A percentile compares a stretch with the other conserved stretches of the same genome.
Conservation (phyloP, 768 basidiomycete genomes). For the Mycena olivaceomarginata region DNA sequence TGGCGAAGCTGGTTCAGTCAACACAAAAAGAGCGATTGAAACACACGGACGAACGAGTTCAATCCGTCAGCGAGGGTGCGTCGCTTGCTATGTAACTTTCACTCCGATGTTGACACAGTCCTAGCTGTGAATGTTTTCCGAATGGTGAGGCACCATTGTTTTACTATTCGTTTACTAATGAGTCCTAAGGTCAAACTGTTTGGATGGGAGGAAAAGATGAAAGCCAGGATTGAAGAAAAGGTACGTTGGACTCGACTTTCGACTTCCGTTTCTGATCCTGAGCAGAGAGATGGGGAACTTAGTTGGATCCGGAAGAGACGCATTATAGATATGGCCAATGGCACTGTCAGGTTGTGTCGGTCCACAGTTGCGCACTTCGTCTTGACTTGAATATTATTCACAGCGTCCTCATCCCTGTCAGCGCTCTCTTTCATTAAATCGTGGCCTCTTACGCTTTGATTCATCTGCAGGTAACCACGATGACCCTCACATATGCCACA, state of each 20-base stretch:
- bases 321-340: conserved; percentile 61
- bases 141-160: no score
- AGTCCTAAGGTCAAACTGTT: no score
- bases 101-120: no score
- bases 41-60: no score
- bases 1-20: no score
- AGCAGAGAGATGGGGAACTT: conserved; percentile 66
- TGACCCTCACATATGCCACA: conserved; percentile 67
- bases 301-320: conserved; percentile 60
- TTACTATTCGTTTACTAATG: no score
- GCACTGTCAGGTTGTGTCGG: conserved; percentile 51
- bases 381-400: conserved; percentile 45
- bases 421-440: background rate
- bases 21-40: no score
- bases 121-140: no score
- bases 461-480: conserved; percentile 60
- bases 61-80: no score
- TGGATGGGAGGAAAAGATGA: no score
- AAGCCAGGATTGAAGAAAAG: no score
- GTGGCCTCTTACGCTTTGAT: background rate
- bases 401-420: conserved; percentile 51
- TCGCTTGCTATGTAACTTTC: no score
- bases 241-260: conserved; percentile 36
- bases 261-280: conserved; percentile 31
- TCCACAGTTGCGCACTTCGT: background rate